Percentiles rank a stretch among this genome's conserved stretches.
Conservation (phyloP, 768 basidiomycete genomes). For the Dioszegia aurantiaca region DNA sequence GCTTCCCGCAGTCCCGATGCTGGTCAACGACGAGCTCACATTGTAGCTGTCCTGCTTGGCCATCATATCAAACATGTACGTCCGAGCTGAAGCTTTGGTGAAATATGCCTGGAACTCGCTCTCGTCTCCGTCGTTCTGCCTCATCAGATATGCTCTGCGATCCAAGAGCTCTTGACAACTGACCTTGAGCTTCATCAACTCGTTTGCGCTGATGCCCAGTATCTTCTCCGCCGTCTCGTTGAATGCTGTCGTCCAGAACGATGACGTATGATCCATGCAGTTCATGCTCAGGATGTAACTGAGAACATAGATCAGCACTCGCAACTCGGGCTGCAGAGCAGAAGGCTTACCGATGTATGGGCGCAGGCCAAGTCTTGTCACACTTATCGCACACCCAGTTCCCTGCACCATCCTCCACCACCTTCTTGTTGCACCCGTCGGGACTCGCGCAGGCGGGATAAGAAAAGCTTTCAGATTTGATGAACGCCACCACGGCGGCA, state of each 20-base stretch:
- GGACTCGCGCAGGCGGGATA: conserved; percentile 82
- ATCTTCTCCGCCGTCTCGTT: conserved; percentile 80
- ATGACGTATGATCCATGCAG: conserved; percentile 82
- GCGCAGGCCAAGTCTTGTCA: conserved; percentile 64
- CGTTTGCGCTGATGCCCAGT: conserved; percentile 74
- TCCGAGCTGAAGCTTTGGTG: conserved; percentile 64
- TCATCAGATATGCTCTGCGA: conserved; percentile 6
- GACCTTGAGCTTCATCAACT: conserved; percentile 72
- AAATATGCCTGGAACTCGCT: conserved; percentile 62
- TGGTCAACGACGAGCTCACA: conserved; percentile 53
- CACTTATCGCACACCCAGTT: conserved; percentile 94
- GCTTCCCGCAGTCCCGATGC: neutral
- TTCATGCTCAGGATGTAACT: conserved; percentile 73
- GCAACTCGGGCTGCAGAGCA: neutral
- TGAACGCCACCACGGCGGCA: conserved; percentile 80
- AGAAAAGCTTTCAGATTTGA: conserved; percentile 69
- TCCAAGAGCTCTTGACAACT: conserved; percentile 1
- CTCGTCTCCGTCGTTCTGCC: conserved; percentile 63
- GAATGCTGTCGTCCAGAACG: conserved; percentile 91
- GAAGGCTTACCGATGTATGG: conserved; percentile 71
- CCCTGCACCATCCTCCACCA: conserved; percentile 61
- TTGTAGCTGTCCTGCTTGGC: conserved; percentile 77
- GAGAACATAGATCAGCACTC: conserved; percentile 46
- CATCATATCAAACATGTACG: conserved; percentile 77
- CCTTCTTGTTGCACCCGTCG: conserved; percentile 83